A percentile compares a stretch with the other conserved stretches of the same genome.
Evolutionary conservation across 352 stramenopile genomes (phyloP).

Genomic region (Pythium biforme): DNA sequence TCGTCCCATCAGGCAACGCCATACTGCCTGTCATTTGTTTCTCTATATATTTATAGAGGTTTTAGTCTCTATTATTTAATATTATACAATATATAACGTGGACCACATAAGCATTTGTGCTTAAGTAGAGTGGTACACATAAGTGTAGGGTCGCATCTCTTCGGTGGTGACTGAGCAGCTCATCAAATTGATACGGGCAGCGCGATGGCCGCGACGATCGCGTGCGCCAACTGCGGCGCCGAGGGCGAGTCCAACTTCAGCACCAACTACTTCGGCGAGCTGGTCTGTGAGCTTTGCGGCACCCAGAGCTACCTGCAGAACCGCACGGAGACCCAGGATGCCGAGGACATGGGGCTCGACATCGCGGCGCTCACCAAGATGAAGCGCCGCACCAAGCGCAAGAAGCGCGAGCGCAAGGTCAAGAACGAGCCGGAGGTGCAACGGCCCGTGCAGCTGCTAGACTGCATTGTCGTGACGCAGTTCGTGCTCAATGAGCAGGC

Average conservation of each 20-base stretch:
- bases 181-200: background rate
- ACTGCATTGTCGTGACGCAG: slow-evolving; percentile 66
- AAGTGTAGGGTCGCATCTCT: too few species aligned
- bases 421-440: slow-evolving; percentile 10
- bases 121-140: too few species aligned
- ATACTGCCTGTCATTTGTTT: background rate
- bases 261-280: slow-evolving; percentile 82
- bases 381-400: slow-evolving; percentile 36
- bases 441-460: slow-evolving; percentile 37
- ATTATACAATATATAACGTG: background rate
- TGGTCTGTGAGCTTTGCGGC: slow-evolving; percentile 83
- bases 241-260: slow-evolving; percentile 78
- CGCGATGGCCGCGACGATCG: slow-evolving; percentile 35
- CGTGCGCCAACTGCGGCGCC: slow-evolving; percentile 76
- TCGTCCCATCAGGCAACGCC: background rate
- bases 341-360: slow-evolving; percentile 71
- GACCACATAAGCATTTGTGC: background rate
- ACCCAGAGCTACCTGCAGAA: slow-evolving; percentile 81
- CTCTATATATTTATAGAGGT: background rate
- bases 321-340: slow-evolving; percentile 80
- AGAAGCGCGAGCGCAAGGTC: slow-evolving; percentile 34
- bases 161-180: background rate
- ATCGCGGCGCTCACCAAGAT: slow-evolving; percentile 33
- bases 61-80: background rate
- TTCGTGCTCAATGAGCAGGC: slow-evolving; percentile 57